Base-by-base conservation (phyloP, 2,329 filamentous ascomycete genomes). In the Aspergillus neotritici region DNA sequence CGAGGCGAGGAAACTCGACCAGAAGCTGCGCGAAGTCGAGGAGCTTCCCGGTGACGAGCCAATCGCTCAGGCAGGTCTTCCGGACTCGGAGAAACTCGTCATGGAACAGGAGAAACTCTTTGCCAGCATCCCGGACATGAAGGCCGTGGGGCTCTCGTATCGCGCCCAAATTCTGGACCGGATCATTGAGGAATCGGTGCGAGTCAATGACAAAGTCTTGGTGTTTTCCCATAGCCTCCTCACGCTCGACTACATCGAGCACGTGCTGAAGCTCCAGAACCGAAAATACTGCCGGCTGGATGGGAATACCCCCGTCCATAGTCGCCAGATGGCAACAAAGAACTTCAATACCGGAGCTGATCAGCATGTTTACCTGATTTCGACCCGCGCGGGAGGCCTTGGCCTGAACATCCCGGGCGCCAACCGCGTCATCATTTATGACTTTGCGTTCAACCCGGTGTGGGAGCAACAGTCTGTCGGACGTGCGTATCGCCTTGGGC, bases 401-500 rank as follows among this genome's bases (percentile, higher is more conserved):
- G 90, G 90, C 0, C 72, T 95, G 38, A 96, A 96, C 51, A 84
- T 96, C 10, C 79, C 80, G 32, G 83, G 84, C 1, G 90, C 90
- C 1, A 95, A 89, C 60, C 80, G 90, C 14, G 86, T 95, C 1
- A 77, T 96, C 14, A 84, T 96, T 14, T 85, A 94, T 43, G 90
- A 96, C 61, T 87, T 85, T 57, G 74, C 76, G 48, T 95, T 83
- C 68, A 93, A 90, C 50, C 90, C 90, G 0, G 77, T 82, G 4
- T 75, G 83, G 59, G 90, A 95, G 63, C 83, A 89, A 56, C 90
- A 96, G 65, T 90, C 90, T 1, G 80, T 95, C 39, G 90, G 88
- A 2, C 78, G 90, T 41, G 84, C 87, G 0, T 95, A 93, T 64
- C 86, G 90, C 1, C 78, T 96, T 29, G 88, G 89, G 0, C 90